Percentiles rank a stretch among this genome's conserved stretches.
Evolutionary conservation across 768 basidiomycete species (phyloP).

Genomic region (Russula sp.): DNA sequence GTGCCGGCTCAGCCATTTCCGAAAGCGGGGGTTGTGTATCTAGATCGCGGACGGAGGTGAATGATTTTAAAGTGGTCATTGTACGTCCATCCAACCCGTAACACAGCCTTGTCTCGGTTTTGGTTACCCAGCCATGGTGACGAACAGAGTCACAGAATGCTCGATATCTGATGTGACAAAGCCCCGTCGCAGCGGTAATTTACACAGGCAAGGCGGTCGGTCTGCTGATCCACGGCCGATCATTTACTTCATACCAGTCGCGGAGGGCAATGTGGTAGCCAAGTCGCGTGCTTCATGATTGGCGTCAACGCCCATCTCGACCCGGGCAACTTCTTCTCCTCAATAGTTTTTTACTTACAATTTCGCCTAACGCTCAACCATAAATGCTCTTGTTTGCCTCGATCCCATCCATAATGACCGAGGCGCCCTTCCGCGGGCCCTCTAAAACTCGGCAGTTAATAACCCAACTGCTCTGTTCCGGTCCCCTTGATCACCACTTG

Average conservation of each 20-base stretch:
- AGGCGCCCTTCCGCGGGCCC: conserved; percentile 10
- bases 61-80: conserved; percentile 6
- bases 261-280: conserved; percentile 11
- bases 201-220: conserved; percentile 1
- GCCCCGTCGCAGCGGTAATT: conserved; percentile 4
- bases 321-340: conserved; percentile 9
- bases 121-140: conserved; percentile 1
- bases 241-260: conserved; percentile 17
- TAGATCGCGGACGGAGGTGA: conserved; percentile 7
- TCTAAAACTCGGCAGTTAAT: conserved; percentile 14
- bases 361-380: conserved; percentile 8
- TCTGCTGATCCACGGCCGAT: conserved; percentile 19
- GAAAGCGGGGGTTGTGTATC: neutral
- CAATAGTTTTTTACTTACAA: conserved; percentile 11
- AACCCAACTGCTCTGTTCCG: conserved; percentile 7
- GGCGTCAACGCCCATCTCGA: conserved; percentile 16
- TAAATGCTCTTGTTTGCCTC: conserved; percentile 14
- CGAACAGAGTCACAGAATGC: neutral
- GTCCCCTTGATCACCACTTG: conserved; percentile 19
- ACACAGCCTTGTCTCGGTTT: neutral
- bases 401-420: conserved; percentile 6
- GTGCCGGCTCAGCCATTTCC: conserved; percentile 5
- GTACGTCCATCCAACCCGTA: neutral
- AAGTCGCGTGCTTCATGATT: conserved; percentile 20
- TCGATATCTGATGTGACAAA: conserved; percentile 18